phyloP scores from a whole-genome alignment of 345 rosid species.

The Raphanus sativus region DNA sequence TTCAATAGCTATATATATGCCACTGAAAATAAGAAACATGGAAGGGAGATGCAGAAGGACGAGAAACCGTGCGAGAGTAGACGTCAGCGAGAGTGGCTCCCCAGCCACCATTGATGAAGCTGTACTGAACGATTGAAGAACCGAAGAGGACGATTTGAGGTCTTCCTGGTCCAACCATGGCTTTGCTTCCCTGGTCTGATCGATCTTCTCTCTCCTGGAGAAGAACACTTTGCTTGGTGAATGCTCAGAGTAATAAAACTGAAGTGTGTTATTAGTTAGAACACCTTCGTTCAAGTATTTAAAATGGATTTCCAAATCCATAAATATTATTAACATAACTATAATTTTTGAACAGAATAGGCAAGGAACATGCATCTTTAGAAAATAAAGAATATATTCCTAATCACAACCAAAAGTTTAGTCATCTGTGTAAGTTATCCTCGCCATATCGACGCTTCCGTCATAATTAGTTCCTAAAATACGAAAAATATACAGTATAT shows the following conservation, averaged over 20 bases:
- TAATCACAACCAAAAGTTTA: not conserved
- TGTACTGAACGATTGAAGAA: slow-evolving; percentile 81
- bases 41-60: not conserved
- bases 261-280: not conserved
- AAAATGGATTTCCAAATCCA: not conserved
- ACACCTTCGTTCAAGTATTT: not conserved
- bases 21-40: not conserved
- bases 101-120: slow-evolving; percentile 75
- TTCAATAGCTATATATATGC: not conserved
- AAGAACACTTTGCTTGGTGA: not conserved
- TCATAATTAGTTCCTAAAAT: not conserved
- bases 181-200: slow-evolving; percentile 13
- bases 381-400: not conserved
- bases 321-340: not conserved
- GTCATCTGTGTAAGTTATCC: not conserved
- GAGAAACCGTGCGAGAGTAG: slow-evolving; percentile 69
- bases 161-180: slow-evolving; percentile 81
- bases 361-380: not conserved
- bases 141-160: slow-evolving; percentile 91
- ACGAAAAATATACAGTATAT: not conserved
- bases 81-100: slow-evolving; percentile 73
- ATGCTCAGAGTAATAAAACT: not conserved
- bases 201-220: not conserved
- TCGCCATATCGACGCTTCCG: not conserved
- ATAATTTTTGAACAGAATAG: not conserved